These are phyloP conservation scores for Capronia americana DNA, from an alignment of 2,329 filamentous ascomycete genomes.

Conservation along the genomic window DNA sequence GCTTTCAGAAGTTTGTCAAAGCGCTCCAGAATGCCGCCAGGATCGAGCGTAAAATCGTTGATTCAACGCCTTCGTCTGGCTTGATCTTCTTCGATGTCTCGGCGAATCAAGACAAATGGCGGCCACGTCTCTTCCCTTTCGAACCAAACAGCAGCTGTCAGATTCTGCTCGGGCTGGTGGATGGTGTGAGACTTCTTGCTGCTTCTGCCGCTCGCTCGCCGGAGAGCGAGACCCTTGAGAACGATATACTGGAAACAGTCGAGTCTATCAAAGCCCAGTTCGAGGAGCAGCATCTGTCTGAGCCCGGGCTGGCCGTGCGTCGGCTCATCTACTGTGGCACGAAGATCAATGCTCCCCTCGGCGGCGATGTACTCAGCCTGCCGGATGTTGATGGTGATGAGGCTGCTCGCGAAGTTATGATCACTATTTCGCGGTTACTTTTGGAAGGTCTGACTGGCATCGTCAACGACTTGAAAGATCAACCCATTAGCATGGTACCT, in stretches of 20 bases:
- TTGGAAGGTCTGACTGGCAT: constrained; percentile 5
- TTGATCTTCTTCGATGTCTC: constrained; percentile 32
- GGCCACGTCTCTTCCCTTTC: constrained; percentile 69
- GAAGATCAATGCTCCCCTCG: background rate
- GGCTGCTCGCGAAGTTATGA: constrained; percentile 21
- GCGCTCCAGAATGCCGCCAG: constrained; percentile 71
- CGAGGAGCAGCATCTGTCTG: constrained; percentile 11
- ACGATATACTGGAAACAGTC: constrained; percentile 18
- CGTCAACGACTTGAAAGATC: constrained; percentile 26
- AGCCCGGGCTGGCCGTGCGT: constrained; percentile 25
- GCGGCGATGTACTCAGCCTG: constrained; percentile 19
- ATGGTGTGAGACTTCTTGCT: constrained; percentile 72
- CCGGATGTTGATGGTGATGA: constrained; percentile 20
- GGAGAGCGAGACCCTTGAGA: constrained; percentile 40
- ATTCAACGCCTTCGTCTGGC: constrained; percentile 11
- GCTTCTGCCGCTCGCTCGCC: constrained; percentile 18
- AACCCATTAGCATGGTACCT: constrained; percentile 36
- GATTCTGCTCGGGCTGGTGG: constrained; percentile 81
- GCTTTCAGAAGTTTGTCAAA: constrained; percentile 79
- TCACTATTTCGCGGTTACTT: constrained; percentile 17
- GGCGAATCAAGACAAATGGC: constrained; percentile 23
- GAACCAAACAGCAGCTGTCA: constrained; percentile 87
- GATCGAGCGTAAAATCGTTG: constrained; percentile 19
- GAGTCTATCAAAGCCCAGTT: constrained; percentile 30
- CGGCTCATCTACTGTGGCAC: constrained; percentile 25